These are phyloP conservation scores for Jaapia argillacea DNA, from an alignment of 768 basidiomycete genomes.

Conservation along the genomic window DNA sequence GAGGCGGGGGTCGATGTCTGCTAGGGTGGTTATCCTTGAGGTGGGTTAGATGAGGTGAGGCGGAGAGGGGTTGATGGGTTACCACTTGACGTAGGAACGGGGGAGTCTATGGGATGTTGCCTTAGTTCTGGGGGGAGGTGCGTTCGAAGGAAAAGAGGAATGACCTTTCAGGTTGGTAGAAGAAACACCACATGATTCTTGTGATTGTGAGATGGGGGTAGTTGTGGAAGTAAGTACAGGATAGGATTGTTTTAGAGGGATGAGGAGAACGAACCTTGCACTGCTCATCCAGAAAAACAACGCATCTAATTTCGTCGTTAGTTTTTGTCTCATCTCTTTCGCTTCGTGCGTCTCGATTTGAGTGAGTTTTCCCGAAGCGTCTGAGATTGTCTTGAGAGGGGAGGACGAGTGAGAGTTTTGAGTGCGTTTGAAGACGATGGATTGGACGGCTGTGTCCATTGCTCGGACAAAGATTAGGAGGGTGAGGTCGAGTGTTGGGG, in stretches of 20 bases:
- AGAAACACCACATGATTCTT: constrained; percentile 88
- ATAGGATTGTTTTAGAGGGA: background rate
- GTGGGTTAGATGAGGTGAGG: background rate
- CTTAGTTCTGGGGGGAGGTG: too few species aligned
- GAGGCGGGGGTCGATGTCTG: constrained; percentile 54
- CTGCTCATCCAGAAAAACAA: constrained; percentile 71
- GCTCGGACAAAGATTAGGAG: constrained; percentile 62
- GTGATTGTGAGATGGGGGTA: too few species aligned
- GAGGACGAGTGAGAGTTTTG: too few species aligned
- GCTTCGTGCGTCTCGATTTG: constrained; percentile 4
- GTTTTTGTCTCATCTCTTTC: constrained; percentile 8
- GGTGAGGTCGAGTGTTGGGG: constrained; percentile 60
- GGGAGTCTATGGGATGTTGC: constrained; percentile 37
- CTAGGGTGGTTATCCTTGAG: constrained; percentile 54
- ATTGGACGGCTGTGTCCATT: constrained; percentile 50
- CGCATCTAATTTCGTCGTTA: constrained; percentile 49
- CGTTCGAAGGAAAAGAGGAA: background rate
- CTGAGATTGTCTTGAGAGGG: too few species aligned
- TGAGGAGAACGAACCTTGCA: constrained; percentile 43
- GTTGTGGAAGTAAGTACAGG: too few species aligned
- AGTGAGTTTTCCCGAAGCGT: too few species aligned
- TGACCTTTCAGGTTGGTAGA: constrained; percentile 66
- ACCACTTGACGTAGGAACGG: constrained; percentile 63
- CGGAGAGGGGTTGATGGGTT: background rate
- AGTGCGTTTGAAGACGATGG: constrained; percentile 26